phyloP scores from a whole-genome alignment of 2,329 filamentous ascomycete genomes.

The Eutypella sp. region DNA sequence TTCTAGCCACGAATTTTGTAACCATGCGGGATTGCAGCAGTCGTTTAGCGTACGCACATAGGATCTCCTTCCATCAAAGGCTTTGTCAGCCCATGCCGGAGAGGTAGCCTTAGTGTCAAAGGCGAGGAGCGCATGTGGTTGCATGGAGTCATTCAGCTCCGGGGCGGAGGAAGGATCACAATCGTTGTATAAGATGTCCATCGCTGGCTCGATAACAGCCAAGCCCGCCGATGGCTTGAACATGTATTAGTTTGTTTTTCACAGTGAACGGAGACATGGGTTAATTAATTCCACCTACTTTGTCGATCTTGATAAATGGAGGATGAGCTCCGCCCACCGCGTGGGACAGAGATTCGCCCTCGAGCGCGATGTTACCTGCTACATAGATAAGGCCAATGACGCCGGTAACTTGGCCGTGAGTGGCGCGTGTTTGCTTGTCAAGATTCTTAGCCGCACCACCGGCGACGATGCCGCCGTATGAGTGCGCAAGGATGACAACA shows the following conservation, averaged over 20 bases:
- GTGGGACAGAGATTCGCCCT: constrained; percentile 11
- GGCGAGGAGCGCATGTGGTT: constrained; percentile 12
- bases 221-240: constrained; percentile 9
- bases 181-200: constrained; percentile 18
- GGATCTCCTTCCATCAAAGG: constrained; percentile 11
- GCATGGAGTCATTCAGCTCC: constrained; percentile 7
- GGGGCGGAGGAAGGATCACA: constrained; percentile 9
- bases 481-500: constrained; percentile 20
- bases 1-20: constrained; percentile 19
- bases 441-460: constrained; percentile 19
- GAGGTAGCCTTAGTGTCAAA: constrained; percentile 13
- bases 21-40: constrained; percentile 12
- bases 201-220: constrained; percentile 16
- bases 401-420: constrained; percentile 5
- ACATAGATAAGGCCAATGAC: constrained; percentile 17
- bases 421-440: constrained; percentile 12
- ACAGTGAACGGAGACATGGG: not conserved
- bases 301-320: constrained; percentile 15
- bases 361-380: constrained; percentile 13
- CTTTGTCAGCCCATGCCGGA: constrained; percentile 14
- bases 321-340: constrained; percentile 14
- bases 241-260: not conserved
- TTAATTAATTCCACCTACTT: constrained; percentile 1
- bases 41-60: constrained; percentile 18
- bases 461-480: constrained; percentile 19